A percentile compares a stretch with the other conserved stretches of the same genome.
Conservation (phyloP, 768 basidiomycete species). For the Mrakia blollopis region DNA sequence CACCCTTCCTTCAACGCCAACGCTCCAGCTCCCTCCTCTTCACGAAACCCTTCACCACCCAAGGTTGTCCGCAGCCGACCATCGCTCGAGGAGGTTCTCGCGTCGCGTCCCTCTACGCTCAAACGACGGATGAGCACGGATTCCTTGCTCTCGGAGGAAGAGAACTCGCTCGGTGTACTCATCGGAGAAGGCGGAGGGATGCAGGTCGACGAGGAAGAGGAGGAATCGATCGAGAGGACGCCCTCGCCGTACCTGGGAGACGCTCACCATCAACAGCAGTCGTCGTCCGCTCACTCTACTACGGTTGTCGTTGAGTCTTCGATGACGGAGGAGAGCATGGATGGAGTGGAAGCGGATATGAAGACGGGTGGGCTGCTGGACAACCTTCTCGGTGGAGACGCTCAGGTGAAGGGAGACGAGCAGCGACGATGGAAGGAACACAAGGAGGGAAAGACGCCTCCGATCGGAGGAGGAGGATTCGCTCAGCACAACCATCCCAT, state of each 20-base stretch:
- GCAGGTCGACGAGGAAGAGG: conserved; percentile 8
- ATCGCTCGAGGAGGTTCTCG: conserved; percentile 25
- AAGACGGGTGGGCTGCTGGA: conserved; percentile 26
- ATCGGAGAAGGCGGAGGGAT: background rate
- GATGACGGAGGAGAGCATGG: background rate
- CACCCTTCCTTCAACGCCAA: background rate
- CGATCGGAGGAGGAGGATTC: conserved; percentile 3
- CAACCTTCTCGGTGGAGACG: conserved; percentile 21
- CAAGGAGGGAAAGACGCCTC: conserved; percentile 3
- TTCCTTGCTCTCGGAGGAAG: background rate
- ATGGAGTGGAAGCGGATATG: background rate
- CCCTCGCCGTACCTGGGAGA: conserved; percentile 18
- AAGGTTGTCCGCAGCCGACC: conserved; percentile 10
- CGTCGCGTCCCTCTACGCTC: background rate
- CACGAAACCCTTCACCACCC: background rate
- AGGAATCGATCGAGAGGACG: conserved; percentile 19
- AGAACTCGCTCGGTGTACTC: background rate
- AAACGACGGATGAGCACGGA: background rate
- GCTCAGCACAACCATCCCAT: background rate
- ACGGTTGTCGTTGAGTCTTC: background rate
- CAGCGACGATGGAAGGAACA: conserved; percentile 17
- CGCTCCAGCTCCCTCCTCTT: background rate
- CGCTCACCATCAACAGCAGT: background rate
- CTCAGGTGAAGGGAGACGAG: background rate
- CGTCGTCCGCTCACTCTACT: background rate